Evolutionary conservation across 2,329 filamentous ascomycete genomes (phyloP), one percentile per base, ranked within the genome.

Genomic region (Aspergillus thermomutatus): DNA sequence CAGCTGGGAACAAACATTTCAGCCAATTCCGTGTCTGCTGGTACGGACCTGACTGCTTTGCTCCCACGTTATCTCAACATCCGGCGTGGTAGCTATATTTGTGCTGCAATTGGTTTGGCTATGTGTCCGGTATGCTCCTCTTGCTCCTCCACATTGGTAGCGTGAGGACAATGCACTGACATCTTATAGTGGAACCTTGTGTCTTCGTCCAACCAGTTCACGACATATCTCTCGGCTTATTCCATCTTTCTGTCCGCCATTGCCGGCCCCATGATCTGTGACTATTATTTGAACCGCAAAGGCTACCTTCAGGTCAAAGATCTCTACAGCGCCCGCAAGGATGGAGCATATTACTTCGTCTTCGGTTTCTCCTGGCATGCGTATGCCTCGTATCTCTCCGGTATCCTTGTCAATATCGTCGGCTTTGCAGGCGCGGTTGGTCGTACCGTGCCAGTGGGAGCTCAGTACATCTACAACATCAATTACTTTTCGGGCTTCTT

Each of bases 191-290:
- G 76, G 84, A 89, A 90, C 58, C 82, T 96, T 0, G 83, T 96
- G 8, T 86, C 83, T 1, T 79, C 80, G 47, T 84, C 85, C 47
- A 96, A 93, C 79, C 87, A 88, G 74, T 96, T 96, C 78, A 94
- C 90, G 0, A 95, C 90, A 3, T 96, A 96, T 70, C 85, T 97
- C 0, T 94, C 90, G 0, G 89, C 92, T 1, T 96, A 96, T 78
- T 92, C 89, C 3, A 91, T 97, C 55, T 97, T 97, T 76, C 82
- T 97, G n/a, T 92, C 89, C 57, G 91, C 89, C 46, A 95, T 97
- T 60, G 92, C 91, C 0, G 92, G 92, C n/a, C 91, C 96, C 61
- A 94, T 96, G 77, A 80, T 92, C 58, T 84, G 82, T 64, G 92
- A 97, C 74, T 97, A 97, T 79, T 97, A 95, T 74, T 60, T 89